phyloP scores from a whole-genome alignment of 2,329 filamentous ascomycete species.

The Tolypocladium capitatum region DNA sequence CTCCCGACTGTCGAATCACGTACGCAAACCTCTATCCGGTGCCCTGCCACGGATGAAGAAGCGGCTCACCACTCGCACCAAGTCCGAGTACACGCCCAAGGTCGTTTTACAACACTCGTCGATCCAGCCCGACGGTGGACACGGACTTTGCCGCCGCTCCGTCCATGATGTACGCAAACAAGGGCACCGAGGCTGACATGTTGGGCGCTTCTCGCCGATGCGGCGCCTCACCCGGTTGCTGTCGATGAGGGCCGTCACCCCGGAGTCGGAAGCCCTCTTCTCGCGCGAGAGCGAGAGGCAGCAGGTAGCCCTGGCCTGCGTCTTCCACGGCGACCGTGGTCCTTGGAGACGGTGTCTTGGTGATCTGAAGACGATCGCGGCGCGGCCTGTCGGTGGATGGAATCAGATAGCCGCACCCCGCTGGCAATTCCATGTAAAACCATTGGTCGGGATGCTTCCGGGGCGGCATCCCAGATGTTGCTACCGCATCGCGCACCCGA shows the following conservation, averaged over 20 bases:
- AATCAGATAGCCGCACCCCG: not conserved
- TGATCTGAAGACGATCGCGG: not conserved
- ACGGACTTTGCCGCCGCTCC: no score
- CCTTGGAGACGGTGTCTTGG: not conserved
- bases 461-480: not conserved
- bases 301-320: conserved; percentile 65
- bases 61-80: not conserved
- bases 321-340: conserved; percentile 42
- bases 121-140: no score
- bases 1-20: conserved; percentile 9
- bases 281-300: conserved; percentile 61
- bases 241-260: conserved; percentile 55
- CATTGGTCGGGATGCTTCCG: not conserved
- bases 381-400: not conserved
- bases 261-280: conserved; percentile 53
- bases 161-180: no score
- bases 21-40: not conserved
- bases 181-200: no score
- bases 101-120: no score
- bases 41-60: not conserved
- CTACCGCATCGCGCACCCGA: not conserved
- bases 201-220: conserved; percentile 62
- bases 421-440: not conserved
- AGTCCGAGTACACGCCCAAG: no score
- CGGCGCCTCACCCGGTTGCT: conserved; percentile 56